These are phyloP conservation scores for Cladobotryum mycophilum DNA, from an alignment of 2,329 filamentous ascomycete species.

Conservation along the genomic window DNA sequence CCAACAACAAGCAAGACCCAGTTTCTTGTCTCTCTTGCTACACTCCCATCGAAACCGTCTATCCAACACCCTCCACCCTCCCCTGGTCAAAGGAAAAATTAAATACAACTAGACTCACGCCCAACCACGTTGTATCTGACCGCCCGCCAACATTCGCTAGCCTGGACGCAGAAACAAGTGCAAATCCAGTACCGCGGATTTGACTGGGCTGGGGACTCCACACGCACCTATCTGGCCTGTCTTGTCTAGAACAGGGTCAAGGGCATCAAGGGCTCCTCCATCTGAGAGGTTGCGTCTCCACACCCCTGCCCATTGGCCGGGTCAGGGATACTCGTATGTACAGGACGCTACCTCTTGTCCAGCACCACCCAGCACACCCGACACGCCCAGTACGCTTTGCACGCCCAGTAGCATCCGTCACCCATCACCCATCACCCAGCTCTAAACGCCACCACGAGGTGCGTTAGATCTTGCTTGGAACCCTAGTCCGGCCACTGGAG, in stretches of 20 bases:
- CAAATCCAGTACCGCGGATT: slow-evolving; percentile 31
- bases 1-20: not conserved
- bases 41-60: slow-evolving; percentile 1
- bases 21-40: not conserved
- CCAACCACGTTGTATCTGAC: slow-evolving; percentile 18
- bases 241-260: slow-evolving; percentile 8
- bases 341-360: slow-evolving; percentile 6
- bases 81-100: slow-evolving; percentile 1
- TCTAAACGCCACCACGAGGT: slow-evolving; percentile 30
- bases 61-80: not conserved
- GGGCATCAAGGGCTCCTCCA: slow-evolving; percentile 4
- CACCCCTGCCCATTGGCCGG: slow-evolving; percentile 11
- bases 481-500: slow-evolving; percentile 12
- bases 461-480: slow-evolving; percentile 26
- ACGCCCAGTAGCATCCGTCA: slow-evolving; percentile 5
- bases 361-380: slow-evolving; percentile 4
- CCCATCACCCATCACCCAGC: slow-evolving; percentile 21
- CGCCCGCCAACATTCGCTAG: slow-evolving; percentile 20
- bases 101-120: slow-evolving; percentile 8
- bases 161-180: slow-evolving; percentile 22
- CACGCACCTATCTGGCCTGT: slow-evolving; percentile 15
- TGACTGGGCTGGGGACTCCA: slow-evolving; percentile 18
- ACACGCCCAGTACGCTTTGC: not conserved
- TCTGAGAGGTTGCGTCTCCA: slow-evolving; percentile 4
- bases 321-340: slow-evolving; percentile 7